phyloP scores from a whole-genome alignment of 345 rosid genomes.

The Acer campestre region DNA sequence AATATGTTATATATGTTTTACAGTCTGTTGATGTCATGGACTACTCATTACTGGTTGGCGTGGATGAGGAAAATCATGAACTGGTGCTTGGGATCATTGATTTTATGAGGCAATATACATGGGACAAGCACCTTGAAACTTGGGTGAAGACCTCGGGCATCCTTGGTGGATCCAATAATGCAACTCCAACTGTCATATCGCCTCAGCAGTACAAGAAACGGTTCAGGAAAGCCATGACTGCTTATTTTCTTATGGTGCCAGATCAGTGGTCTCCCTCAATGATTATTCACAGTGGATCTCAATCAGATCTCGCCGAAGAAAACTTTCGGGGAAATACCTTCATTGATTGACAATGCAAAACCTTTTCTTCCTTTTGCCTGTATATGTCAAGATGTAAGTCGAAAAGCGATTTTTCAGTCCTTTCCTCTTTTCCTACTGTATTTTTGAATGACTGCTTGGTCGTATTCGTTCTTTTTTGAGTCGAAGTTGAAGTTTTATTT shows the following conservation, averaged over 20 bases:
- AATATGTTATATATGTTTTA: slow-evolving; percentile 23
- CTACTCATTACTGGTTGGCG: slow-evolving; percentile 86
- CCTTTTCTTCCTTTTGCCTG: slow-evolving; percentile 12
- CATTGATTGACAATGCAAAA: slow-evolving; percentile 27
- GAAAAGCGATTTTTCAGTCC: background rate
- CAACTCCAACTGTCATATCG: slow-evolving; percentile 85
- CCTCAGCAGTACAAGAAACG: slow-evolving; percentile 92
- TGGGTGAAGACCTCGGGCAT: slow-evolving; percentile 88
- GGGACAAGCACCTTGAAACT: slow-evolving; percentile 98
- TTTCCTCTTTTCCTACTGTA: background rate
- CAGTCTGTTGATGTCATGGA: slow-evolving; percentile 96
- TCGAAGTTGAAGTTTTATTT: background rate
- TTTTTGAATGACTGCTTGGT: slow-evolving; percentile 10
- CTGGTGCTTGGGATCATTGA: slow-evolving; percentile 89
- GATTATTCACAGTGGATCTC: slow-evolving; percentile 45
- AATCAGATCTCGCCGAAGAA: slow-evolving; percentile 50
- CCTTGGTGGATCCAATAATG: slow-evolving; percentile 73
- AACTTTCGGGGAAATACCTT: slow-evolving; percentile 24
- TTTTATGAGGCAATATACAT: slow-evolving; percentile 96
- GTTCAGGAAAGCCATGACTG: slow-evolving; percentile 92
- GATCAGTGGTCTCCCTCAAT: slow-evolving; percentile 79
- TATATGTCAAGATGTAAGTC: slow-evolving; percentile 25
- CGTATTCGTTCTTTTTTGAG: background rate
- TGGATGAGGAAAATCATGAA: slow-evolving; percentile 81
- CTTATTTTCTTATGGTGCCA: slow-evolving; percentile 94